Evolutionary conservation across 768 basidiomycete genomes (phyloP).

Genomic region (Mycena rebaudengoi): DNA sequence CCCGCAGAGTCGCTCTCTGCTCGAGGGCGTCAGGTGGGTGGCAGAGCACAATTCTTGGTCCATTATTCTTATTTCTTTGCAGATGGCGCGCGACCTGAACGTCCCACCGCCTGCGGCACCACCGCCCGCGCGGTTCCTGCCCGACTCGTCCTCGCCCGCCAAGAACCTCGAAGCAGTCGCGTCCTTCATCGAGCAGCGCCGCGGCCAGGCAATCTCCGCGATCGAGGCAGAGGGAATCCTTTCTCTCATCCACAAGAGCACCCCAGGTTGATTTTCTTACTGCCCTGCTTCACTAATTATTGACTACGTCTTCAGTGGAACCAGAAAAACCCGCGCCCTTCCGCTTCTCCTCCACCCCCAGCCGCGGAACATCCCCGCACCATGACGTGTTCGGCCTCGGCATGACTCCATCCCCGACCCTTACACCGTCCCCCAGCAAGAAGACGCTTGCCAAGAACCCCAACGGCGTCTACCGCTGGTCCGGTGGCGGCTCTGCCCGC

Average conservation of each 20-base stretch:
- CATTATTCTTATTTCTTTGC: conserved; percentile 12
- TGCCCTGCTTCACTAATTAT: background rate
- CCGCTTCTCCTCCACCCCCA: conserved; percentile 63
- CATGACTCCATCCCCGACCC: conserved; percentile 18
- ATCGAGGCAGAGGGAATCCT: conserved; percentile 65
- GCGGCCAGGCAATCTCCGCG: conserved; percentile 55
- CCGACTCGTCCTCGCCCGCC: conserved; percentile 43
- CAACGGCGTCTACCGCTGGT: conserved; percentile 77
- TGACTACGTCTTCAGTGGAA: too few species aligned
- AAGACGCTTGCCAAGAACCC: conserved; percentile 73
- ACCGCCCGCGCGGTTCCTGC: conserved; percentile 7
- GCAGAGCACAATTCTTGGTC: background rate
- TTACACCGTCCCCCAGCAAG: conserved; percentile 52
- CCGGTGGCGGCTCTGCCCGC: conserved; percentile 77
- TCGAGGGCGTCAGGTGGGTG: conserved; percentile 38
- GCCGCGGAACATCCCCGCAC: conserved; percentile 46
- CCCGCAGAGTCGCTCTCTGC: conserved; percentile 34
- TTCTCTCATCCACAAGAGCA: conserved; percentile 60
- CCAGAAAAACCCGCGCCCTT: conserved; percentile 61
- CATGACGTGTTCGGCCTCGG: conserved; percentile 31
- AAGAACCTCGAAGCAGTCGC: conserved; percentile 59
- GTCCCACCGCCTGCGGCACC: background rate
- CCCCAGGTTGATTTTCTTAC: conserved; percentile 49
- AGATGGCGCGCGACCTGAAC: conserved; percentile 31
- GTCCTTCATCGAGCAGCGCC: conserved; percentile 56